Evolutionary conservation across 768 basidiomycete species (phyloP), one percentile per base, ranked within the genome.

Genomic region (Kondoa malvinella): DNA sequence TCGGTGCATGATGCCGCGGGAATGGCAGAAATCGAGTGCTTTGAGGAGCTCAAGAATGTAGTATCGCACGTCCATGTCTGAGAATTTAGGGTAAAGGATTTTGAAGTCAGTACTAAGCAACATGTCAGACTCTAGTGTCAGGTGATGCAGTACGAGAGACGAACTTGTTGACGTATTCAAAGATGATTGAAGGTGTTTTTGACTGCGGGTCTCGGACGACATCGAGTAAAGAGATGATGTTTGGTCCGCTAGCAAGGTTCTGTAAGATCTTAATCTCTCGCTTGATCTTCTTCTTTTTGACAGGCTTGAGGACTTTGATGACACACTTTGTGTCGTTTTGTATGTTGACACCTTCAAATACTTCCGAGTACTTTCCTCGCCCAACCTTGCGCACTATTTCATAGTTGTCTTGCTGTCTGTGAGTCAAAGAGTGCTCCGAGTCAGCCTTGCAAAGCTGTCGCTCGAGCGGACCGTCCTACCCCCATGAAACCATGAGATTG

Each of bases 201-300:
- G 91, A 91, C 71, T 89, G 85, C 30, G 87, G 88, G 80, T 97
- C 94, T 73, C 94, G 85, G 69, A 97, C 94, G 72, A 96, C 91
- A 76, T 97, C 94, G 70, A 96, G 81, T 64, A 97, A 81, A 4
- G 87, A 87, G 62, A 96, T 89, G 71, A 97, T 82, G 77, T 97
- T 97, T 1, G 92, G 92, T 3, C 94, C 94, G 29, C 94, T 92
- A 0, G 92, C 89, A 32, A 97, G 82, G 77, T 96, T 95, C 79
- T 92, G 91, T 29, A 97, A 80, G 74, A 97, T 94, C 81, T 96
- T 96, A 77, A 97, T 95, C 80, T 97, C 94, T 71, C 94, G 83
- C 80, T 96, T 96, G 79, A 96, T 96, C 80, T 97, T 97, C 84
- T 97, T 97, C 85, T 97, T 96, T 83, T 97, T 97, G 56, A 97